Evolutionary conservation across 1,284 basidiomycete genomes (phyloP).

Genomic region (Wallemia mellicola): DNA sequence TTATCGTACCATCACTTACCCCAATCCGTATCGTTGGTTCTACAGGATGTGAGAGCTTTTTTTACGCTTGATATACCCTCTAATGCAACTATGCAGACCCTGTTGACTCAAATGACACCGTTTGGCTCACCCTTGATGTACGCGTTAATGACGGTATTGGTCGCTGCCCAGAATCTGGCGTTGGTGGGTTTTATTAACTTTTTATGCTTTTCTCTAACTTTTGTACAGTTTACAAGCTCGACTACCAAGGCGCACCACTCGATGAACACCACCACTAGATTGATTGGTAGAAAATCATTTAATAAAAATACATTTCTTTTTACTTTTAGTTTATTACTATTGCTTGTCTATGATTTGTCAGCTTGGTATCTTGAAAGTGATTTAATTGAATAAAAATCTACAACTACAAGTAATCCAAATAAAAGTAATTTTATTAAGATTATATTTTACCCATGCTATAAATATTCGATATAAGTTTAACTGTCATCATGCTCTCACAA

Average conservation of each 20-base stretch:
- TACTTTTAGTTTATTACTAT: not conserved
- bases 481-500: too few relatives aligned
- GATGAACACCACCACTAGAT: conserved; percentile 10
- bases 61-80: not conserved
- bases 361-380: too few relatives aligned
- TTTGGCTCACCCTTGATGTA: conserved; percentile 39
- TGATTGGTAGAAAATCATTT: too few relatives aligned
- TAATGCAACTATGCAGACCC: conserved; percentile 19
- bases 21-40: conserved; percentile 57
- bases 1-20: conserved; percentile 63
- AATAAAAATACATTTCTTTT: not conserved
- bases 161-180: conserved; percentile 74
- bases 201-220: too few relatives aligned
- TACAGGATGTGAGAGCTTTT: conserved; percentile 38
- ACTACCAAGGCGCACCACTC: conserved; percentile 11
- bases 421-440: too few relatives aligned
- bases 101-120: conserved; percentile 65
- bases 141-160: conserved; percentile 28
- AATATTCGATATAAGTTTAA: too few relatives aligned
- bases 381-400: too few relatives aligned
- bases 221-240: conserved; percentile 11
- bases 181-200: too few relatives aligned
- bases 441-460: too few relatives aligned
- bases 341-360: not conserved
- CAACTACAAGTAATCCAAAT: too few relatives aligned